A percentile compares a stretch with the other conserved stretches of the same genome.
phyloP scores from a whole-genome alignment of 1,139 yeast species.

The Magnusiomyces suaveolens region DNA sequence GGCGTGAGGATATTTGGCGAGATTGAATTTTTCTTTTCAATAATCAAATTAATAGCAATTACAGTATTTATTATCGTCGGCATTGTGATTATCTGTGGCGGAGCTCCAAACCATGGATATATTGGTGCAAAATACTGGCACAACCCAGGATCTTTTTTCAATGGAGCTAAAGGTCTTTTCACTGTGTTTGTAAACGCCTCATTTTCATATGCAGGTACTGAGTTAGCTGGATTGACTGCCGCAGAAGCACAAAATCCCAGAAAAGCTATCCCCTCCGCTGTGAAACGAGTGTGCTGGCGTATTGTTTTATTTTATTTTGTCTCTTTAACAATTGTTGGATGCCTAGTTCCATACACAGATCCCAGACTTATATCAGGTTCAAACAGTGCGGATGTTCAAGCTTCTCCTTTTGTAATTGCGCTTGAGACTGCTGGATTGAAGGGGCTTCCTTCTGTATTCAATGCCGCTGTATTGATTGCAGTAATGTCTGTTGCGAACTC shows the following conservation, averaged over 20 bases:
- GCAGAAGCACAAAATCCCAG: slow-evolving; percentile 49
- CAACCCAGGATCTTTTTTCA: slow-evolving; percentile 52
- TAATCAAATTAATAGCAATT: slow-evolving; percentile 54
- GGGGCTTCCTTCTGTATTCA: slow-evolving; percentile 59
- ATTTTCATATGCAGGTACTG: slow-evolving; percentile 79
- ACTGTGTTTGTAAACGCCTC: slow-evolving; percentile 79
- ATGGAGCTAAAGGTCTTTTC: slow-evolving; percentile 73
- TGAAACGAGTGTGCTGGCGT: slow-evolving; percentile 67
- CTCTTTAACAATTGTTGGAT: slow-evolving; percentile 52
- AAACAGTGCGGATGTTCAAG: slow-evolving; percentile 43
- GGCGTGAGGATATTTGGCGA: slow-evolving; percentile 75
- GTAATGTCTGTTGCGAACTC: slow-evolving; percentile 67
- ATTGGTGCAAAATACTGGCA: slow-evolving; percentile 58
- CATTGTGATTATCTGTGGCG: slow-evolving; percentile 55
- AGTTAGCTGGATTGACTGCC: slow-evolving; percentile 70
- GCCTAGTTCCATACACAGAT: slow-evolving; percentile 58
- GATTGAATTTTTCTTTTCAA: slow-evolving; percentile 58
- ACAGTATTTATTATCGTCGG: slow-evolving; percentile 58
- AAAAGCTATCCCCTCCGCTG: slow-evolving; percentile 62
- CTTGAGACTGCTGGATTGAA: slow-evolving; percentile 46
- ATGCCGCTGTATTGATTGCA: slow-evolving; percentile 60
- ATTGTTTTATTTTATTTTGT: slow-evolving; percentile 55
- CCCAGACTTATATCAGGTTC: slow-evolving; percentile 39
- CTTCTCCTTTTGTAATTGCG: slow-evolving; percentile 69
- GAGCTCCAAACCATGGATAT: slow-evolving; percentile 52